Base-by-base conservation (phyloP, 129 eudicot species). In the Flaveria linearis region DNA sequence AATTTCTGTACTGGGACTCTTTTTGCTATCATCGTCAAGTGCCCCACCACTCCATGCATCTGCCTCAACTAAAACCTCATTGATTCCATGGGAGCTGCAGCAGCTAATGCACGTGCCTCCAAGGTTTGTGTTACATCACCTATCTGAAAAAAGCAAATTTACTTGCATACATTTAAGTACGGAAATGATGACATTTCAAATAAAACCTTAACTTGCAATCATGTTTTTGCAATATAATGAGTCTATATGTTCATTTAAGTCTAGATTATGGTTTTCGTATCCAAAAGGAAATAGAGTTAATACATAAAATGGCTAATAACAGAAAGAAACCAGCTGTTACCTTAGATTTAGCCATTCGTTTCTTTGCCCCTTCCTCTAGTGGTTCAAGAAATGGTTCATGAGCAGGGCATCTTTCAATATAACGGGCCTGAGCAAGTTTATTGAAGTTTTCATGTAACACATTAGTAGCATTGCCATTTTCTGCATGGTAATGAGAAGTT, bases 401-500 rank as follows among this genome's bases (percentile, higher is more conserved):
- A 75, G 91, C 93, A 50, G 97, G 98, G 69, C 97, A 90, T 15
- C 98, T 89, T 84, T 93, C 98, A 67, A 93, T 84, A 81, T 79
- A 93, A 23, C 87, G 89, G 12, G 85, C 85, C 17, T 77, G 79
- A 50, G 84, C 89, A 76, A 90, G 93, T 83, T 69, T 85, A 72
- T 42, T 77, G 61, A 93, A 93, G 80, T 63, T 88, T 58, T 85
- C 91, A 26, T 72, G 87, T 52, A 85, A 55, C 53, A 72, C 65
- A 62, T 85, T 84, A 55, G 53, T 76, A 71, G 71, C 75, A 36
- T 73, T 73, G 75, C 74, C 82, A 84, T 76, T 73, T 43, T 81
- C 96, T 87, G 85, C 56, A 76, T 5, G 30, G 26, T 60, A 57
- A 78, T 7, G 14, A 55, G 36, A 20, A 72, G 13, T 41, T 72